A percentile compares a stretch with the other conserved stretches of the same genome.
These are phyloP conservation scores for Dissophora globulifera DNA, from an alignment of 192 early-diverging fungal genomes.

Conservation along the genomic window DNA sequence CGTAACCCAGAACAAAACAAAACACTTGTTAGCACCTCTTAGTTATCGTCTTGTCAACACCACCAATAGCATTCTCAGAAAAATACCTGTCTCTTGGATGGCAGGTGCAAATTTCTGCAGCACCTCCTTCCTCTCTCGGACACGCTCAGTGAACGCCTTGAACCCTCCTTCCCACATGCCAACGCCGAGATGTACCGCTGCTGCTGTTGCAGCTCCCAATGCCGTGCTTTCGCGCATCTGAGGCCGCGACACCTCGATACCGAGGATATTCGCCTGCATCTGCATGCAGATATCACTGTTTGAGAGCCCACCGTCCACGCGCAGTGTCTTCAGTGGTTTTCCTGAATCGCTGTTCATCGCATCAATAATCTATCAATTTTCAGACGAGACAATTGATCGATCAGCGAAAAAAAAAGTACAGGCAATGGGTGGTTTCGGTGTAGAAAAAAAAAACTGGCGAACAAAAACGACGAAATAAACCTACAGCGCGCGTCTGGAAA, in stretches of 20 bases:
- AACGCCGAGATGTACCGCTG: slow-evolving; percentile 76
- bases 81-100: slow-evolving; percentile 30
- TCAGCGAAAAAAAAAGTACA: too few species aligned
- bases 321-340: slow-evolving; percentile 73
- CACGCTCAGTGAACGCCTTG: slow-evolving; percentile 36
- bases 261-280: slow-evolving; percentile 87
- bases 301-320: slow-evolving; percentile 96
- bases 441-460: too few species aligned
- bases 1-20: not conserved
- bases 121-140: slow-evolving; percentile 7
- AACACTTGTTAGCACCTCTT: not conserved
- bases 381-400: too few species aligned
- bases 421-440: too few species aligned
- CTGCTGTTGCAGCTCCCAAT: slow-evolving; percentile 90
- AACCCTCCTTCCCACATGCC: slow-evolving; percentile 49
- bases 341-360: slow-evolving; percentile 88
- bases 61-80: too few species aligned
- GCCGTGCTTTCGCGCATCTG: slow-evolving; percentile 93
- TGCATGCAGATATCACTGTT: slow-evolving; percentile 94
- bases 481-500: slow-evolving; percentile 84
- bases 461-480: not conserved
- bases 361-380: slow-evolving; percentile 80
- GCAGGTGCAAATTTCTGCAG: slow-evolving; percentile 18
- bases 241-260: slow-evolving; percentile 83
- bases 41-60: too few species aligned